Conservation (phyloP, 2,329 filamentous ascomycete species). For the Alternaria panax region DNA sequence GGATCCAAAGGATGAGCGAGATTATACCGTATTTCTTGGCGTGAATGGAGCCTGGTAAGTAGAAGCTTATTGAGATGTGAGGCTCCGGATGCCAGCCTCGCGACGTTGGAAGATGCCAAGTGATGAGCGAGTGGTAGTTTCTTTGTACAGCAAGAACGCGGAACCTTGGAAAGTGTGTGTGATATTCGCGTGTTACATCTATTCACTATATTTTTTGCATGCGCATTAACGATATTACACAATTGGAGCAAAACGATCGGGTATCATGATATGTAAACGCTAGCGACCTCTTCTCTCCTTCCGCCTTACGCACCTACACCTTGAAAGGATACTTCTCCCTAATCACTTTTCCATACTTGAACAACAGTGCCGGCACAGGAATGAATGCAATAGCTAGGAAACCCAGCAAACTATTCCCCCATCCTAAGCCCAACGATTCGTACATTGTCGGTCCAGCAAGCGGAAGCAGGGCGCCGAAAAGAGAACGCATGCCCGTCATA, state of each 20-base stretch:
- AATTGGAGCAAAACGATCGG: neutral
- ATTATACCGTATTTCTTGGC: neutral
- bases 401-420: conserved; percentile 49
- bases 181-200: neutral
- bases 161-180: neutral
- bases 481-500: conserved; percentile 41
- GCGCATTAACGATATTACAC: neutral
- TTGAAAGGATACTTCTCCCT: conserved; percentile 11
- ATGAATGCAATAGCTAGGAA: conserved; percentile 47
- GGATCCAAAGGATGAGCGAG: neutral
- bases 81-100: neutral
- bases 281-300: neutral
- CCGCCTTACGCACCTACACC: neutral
- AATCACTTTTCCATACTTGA: conserved; percentile 42
- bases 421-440: conserved; percentile 39
- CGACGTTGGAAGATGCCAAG: accelerated
- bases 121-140: neutral
- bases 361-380: conserved; percentile 45
- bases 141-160: neutral
- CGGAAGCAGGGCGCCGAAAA: conserved; percentile 46
- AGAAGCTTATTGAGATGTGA: neutral
- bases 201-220: neutral
- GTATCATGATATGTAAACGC: neutral
- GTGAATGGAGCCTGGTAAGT: neutral
- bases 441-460: conserved; percentile 49